Evolutionary conservation across 139 green algal genomes (phyloP).

Genomic region (Coelastrella sp.): DNA sequence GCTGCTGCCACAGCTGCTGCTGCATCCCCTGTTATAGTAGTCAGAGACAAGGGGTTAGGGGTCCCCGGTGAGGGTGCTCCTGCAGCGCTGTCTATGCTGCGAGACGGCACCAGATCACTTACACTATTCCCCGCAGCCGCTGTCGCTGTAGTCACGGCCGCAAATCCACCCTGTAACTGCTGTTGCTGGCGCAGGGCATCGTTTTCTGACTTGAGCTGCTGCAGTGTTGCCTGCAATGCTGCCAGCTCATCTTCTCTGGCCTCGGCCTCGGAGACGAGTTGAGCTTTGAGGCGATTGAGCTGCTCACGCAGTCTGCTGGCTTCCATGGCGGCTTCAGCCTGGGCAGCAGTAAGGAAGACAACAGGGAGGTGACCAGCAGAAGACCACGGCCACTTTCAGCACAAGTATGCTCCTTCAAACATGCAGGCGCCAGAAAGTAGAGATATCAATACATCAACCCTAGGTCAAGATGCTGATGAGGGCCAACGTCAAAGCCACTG

Average conservation of each 20-base stretch:
- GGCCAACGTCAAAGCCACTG: too few species aligned
- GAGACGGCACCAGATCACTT: neutral
- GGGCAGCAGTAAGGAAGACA: too few species aligned
- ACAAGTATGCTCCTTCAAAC: too few species aligned
- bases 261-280: conserved; percentile 4
- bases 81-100: neutral
- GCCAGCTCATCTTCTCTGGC: conserved; percentile 12
- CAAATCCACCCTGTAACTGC: neutral
- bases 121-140: neutral
- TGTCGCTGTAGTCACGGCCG: too few species aligned
- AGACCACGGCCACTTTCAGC: too few species aligned
- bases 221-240: neutral
- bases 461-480: too few species aligned
- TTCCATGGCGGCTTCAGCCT: conserved; percentile 28
- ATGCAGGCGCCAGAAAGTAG: too few species aligned
- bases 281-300: conserved; percentile 43
- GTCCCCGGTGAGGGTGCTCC: neutral
- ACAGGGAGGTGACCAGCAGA: neutral
- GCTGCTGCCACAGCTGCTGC: conserved; percentile 33
- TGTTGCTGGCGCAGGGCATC: conserved; percentile 24
- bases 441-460: too few species aligned
- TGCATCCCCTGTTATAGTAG: conserved; percentile 1
- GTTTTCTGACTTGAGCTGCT: neutral
- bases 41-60: neutral
- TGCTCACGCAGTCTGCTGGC: conserved; percentile 12